Evolutionary conservation across 1,284 basidiomycete genomes (phyloP).

Genomic region (Naganishia liquefaciens): DNA sequence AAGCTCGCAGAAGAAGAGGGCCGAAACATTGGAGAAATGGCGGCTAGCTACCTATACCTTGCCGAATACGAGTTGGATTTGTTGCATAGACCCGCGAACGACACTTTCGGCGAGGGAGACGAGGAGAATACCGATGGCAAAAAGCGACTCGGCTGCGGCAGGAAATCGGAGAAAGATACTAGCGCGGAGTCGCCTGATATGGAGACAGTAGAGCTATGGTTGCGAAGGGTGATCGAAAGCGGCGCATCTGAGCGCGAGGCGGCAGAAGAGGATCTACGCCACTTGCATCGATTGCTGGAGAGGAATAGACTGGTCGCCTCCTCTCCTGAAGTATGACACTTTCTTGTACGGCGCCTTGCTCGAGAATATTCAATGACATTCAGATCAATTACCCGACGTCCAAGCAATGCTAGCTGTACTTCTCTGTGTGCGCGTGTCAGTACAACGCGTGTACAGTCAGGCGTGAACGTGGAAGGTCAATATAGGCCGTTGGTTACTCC

Average conservation of each 20-base stretch:
- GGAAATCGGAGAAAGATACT: conserved; percentile 44
- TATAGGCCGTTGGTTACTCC: too few species aligned
- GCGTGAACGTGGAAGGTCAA: too few species aligned
- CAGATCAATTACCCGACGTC: too few species aligned
- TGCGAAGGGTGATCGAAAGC: conserved; percentile 29
- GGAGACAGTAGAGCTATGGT: conserved; percentile 9
- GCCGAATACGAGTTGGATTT: conserved; percentile 71
- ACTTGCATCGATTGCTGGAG: conserved; percentile 22
- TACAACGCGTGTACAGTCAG: too few species aligned
- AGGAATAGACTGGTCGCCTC: neutral
- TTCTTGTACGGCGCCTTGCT: neutral
- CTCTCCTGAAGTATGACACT: neutral
- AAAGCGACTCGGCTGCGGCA: conserved; percentile 32
- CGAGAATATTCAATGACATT: too few species aligned
- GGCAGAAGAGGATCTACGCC: conserved; percentile 34
- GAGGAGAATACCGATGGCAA: conserved; percentile 60
- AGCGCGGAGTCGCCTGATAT: conserved; percentile 4
- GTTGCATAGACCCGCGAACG: conserved; percentile 41
- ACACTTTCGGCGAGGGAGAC: conserved; percentile 49
- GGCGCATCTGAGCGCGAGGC: conserved; percentile 33
- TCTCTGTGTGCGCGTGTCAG: too few species aligned
- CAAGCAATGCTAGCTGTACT: too few species aligned
- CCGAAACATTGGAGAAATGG: conserved; percentile 67
- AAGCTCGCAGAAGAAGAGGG: conserved; percentile 69
- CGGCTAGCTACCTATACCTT: conserved; percentile 75